Percentiles rank a stretch among this genome's conserved stretches.
Evolutionary conservation across 805 yeast species (phyloP).

Genomic region (Dipodascopsis uninucleata): DNA sequence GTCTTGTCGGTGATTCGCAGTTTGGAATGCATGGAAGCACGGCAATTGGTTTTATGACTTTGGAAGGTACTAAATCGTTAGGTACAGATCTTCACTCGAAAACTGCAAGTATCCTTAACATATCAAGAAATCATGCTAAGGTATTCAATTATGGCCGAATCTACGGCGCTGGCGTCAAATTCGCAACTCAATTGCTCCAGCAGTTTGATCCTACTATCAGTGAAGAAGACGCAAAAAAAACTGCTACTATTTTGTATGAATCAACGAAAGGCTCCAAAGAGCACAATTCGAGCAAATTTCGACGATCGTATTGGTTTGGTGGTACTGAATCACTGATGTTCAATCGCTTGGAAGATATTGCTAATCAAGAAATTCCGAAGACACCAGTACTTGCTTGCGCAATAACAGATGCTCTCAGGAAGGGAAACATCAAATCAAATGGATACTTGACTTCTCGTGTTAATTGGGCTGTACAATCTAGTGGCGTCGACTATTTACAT

Average conservation of each 20-base stretch:
- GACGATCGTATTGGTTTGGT: slow-evolving; percentile 50
- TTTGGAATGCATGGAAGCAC: slow-evolving; percentile 92
- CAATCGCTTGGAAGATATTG: slow-evolving; percentile 82
- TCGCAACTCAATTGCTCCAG: slow-evolving; percentile 78
- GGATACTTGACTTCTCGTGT: slow-evolving; percentile 82
- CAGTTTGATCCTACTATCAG: slow-evolving; percentile 72
- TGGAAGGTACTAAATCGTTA: slow-evolving; percentile 87
- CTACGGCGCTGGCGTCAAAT: slow-evolving; percentile 94
- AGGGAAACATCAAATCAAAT: slow-evolving; percentile 58
- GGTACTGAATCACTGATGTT: slow-evolving; percentile 93
- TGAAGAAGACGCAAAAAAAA: slow-evolving; percentile 60
- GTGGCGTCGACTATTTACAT: slow-evolving; percentile 96
- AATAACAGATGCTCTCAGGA: slow-evolving; percentile 77
- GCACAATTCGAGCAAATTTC: slow-evolving; percentile 35
- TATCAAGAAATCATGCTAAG: slow-evolving; percentile 87
- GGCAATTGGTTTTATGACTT: slow-evolving; percentile 98
- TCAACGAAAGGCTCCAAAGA: slow-evolving; percentile 73
- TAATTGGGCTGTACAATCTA: slow-evolving; percentile 97
- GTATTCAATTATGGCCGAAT: slow-evolving; percentile 95
- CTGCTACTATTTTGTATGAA: slow-evolving; percentile 65
- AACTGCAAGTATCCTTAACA: slow-evolving; percentile 85
- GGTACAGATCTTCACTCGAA: slow-evolving; percentile 95
- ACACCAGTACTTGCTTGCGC: slow-evolving; percentile 95
- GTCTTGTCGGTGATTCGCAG: slow-evolving; percentile 86
- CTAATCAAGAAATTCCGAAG: slow-evolving; percentile 70